A percentile compares a stretch with the other conserved stretches of the same genome.
These are phyloP conservation scores for Aspergillus spinulosporus DNA, from an alignment of 2,329 filamentous ascomycete genomes.

Conservation along the genomic window DNA sequence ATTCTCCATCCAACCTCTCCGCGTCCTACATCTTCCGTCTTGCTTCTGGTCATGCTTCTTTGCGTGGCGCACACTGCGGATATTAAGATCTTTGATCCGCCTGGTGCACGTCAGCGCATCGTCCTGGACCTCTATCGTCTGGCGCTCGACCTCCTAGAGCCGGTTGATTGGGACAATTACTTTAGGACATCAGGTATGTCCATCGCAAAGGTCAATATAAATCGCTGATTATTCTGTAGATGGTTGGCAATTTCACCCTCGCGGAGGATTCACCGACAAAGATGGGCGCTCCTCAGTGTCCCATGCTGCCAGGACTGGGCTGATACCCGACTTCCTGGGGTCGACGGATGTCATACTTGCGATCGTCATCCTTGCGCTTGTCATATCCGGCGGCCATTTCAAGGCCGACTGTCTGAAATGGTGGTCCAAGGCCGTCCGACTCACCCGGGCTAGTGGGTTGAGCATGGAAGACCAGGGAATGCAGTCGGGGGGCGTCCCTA, in stretches of 20 bases:
- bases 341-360: constrained; percentile 13
- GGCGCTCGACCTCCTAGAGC: constrained; percentile 10
- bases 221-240: background rate
- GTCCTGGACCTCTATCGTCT: constrained; percentile 13
- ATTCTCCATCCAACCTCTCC: constrained; percentile 12
- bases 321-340: constrained; percentile 13
- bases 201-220: background rate
- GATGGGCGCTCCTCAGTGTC: constrained; percentile 10
- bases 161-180: constrained; percentile 13
- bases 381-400: constrained; percentile 12
- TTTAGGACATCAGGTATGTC: constrained; percentile 13
- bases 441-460: constrained; percentile 4
- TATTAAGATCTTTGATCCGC: constrained; percentile 13
- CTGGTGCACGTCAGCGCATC: constrained; percentile 10
- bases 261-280: constrained; percentile 7
- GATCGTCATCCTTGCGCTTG: constrained; percentile 6
- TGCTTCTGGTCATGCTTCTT: constrained; percentile 12
- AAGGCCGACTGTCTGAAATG: constrained; percentile 12
- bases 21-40: constrained; percentile 9
- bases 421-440: constrained; percentile 10
- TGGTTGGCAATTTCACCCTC: constrained; percentile 13
- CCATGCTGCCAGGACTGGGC: constrained; percentile 9
- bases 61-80: constrained; percentile 13
- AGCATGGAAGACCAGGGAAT: constrained; percentile 13
- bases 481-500: background rate